Conservation (phyloP, 2,329 filamentous ascomycete species). For the Colletotrichum sp. region DNA sequence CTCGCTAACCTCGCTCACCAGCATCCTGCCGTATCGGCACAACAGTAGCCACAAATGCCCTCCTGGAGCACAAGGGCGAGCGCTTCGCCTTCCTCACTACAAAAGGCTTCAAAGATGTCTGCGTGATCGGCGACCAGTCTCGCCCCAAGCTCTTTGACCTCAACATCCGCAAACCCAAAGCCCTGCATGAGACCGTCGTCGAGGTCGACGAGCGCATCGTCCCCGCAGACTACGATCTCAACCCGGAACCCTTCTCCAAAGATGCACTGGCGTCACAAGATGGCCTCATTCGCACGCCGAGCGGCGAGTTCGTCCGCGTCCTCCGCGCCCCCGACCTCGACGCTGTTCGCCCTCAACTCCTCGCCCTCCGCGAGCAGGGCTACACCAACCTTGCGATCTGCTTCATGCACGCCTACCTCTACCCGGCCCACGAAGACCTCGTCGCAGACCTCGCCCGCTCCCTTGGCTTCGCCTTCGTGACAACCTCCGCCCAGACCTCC, state of each 20-base stretch:
- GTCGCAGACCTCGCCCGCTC: conserved; percentile 44
- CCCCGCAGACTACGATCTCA: conserved; percentile 74
- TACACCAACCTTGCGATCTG: conserved; percentile 61
- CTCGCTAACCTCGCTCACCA: conserved; percentile 30
- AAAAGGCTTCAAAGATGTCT: conserved; percentile 72
- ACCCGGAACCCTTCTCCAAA: conserved; percentile 58
- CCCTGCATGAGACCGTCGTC: conserved; percentile 70
- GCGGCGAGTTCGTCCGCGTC: conserved; percentile 70
- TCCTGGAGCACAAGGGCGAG: conserved; percentile 77
- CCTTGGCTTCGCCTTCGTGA: conserved; percentile 72
- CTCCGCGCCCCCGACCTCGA: conserved; percentile 57
- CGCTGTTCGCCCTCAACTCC: conserved; percentile 59
- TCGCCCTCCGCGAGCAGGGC: conserved; percentile 63
- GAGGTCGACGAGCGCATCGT: conserved; percentile 77
- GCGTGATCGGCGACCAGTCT: conserved; percentile 76
- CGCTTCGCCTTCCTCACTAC: conserved; percentile 73
- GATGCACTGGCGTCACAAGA: conserved; percentile 36
- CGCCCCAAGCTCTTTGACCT: conserved; percentile 76
- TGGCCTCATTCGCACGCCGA: conserved; percentile 64
- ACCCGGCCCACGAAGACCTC: conserved; percentile 59
- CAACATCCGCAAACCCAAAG: conserved; percentile 69
- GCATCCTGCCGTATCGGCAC: conserved; percentile 79
- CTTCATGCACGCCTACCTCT: conserved; percentile 73
- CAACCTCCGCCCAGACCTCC: conserved; percentile 69
- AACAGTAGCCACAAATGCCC: conserved; percentile 76